These are phyloP conservation scores for Platanus orientalis DNA, from an alignment of 164 flowering plant species.

Conservation along the genomic window DNA sequence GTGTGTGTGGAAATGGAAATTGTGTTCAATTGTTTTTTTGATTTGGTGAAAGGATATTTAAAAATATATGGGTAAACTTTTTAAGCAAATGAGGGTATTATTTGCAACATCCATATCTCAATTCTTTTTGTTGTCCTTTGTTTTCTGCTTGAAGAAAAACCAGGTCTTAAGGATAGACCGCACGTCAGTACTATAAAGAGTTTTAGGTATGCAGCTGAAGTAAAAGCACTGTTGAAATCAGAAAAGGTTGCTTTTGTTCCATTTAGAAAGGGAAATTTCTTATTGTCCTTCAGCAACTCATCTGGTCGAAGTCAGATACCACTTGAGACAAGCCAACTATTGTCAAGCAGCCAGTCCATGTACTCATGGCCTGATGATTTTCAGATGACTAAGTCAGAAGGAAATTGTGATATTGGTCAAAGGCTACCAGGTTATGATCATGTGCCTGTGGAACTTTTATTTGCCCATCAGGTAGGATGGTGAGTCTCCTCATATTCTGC, in stretches of 20 bases:
- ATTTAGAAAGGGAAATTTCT: slow-evolving; percentile 5
- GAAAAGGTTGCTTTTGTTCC: background rate
- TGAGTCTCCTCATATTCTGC: slow-evolving; percentile 35
- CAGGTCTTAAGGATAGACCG: background rate
- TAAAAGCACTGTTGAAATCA: background rate
- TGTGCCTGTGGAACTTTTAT: slow-evolving; percentile 13
- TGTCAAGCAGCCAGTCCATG: slow-evolving; percentile 1
- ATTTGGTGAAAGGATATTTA: too few species aligned
- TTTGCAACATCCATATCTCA: too few species aligned
- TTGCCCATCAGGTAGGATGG: slow-evolving; percentile 71
- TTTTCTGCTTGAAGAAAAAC: background rate
- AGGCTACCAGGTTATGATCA: slow-evolving; percentile 5
- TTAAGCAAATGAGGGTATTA: too few species aligned
- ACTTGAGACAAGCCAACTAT: slow-evolving; percentile 3
- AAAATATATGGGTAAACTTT: too few species aligned
- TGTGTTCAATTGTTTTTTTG: too few species aligned
- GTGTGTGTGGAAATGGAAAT: too few species aligned
- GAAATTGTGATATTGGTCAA: slow-evolving; percentile 3
- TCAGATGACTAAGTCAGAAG: slow-evolving; percentile 2
- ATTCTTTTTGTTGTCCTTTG: too few species aligned
- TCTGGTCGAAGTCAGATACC: slow-evolving; percentile 1
- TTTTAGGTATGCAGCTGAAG: background rate
- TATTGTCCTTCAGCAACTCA: slow-evolving; percentile 5
- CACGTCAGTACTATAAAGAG: background rate
- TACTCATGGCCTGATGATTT: slow-evolving; percentile 3